Evolutionary conservation across 331 rosid genomes (phyloP).

Genomic region (Prunus yedoensis): DNA sequence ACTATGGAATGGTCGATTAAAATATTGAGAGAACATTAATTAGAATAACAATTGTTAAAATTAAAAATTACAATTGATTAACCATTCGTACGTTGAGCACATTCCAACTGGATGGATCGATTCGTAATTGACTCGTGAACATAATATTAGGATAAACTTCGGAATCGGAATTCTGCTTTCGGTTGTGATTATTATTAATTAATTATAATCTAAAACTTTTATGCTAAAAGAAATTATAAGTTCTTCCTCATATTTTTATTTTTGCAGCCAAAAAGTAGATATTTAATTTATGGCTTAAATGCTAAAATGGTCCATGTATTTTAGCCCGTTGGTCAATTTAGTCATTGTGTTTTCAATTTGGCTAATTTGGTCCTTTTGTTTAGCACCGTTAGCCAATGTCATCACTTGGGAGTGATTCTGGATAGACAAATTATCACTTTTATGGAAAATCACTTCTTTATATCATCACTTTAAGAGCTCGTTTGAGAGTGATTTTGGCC

Average conservation of each 20-base stretch:
- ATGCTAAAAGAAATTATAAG: neutral
- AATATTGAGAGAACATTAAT: neutral
- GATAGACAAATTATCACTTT: too few species aligned
- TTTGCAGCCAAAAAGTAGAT: too few species aligned
- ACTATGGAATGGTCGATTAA: neutral
- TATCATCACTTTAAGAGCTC: too few species aligned
- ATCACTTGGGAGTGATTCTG: too few species aligned
- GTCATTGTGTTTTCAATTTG: too few species aligned
- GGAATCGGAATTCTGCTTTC: conserved; percentile 36
- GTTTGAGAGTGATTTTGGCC: too few species aligned
- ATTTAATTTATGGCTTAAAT: too few species aligned
- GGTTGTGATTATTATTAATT: conserved; percentile 9
- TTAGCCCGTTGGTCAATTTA: too few species aligned
- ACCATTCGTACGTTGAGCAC: neutral
- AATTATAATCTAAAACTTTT: neutral
- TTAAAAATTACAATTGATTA: neutral
- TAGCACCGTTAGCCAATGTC: too few species aligned
- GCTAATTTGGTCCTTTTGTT: too few species aligned
- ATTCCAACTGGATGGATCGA: conserved; percentile 27
- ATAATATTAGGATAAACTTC: conserved; percentile 6
- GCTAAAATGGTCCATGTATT: too few species aligned
- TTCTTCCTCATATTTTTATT: neutral
- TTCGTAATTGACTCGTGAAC: conserved; percentile 40
- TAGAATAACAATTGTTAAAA: neutral
- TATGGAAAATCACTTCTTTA: too few species aligned